Evolutionary conservation across 441 rosid species (phyloP), one percentile per base, ranked within the genome.

Genomic region (Manihot esculenta): DNA sequence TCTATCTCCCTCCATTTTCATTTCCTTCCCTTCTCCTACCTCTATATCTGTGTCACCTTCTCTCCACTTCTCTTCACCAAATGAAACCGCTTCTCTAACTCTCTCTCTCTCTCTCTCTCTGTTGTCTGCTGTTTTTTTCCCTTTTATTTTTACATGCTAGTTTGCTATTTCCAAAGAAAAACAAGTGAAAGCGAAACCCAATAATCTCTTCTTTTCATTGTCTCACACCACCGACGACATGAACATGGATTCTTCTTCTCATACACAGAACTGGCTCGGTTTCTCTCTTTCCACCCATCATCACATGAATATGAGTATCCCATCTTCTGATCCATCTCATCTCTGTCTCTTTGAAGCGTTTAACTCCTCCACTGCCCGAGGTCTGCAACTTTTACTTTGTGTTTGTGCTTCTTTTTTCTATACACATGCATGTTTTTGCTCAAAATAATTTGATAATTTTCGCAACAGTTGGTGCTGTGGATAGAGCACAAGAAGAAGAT

Each of bases 211-310:
- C 1, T 7, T 24, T 17, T 56, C 0, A 8, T 26, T 21, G 1
- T 54, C 59, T 54, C 30, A 1, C 8, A 17, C 21, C 20, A 17
- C 8, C 54, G 20, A 7, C 10, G 26, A 47, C 45, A 70, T 63
- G 58, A 57, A 62, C 69, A 84, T 81, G 88, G 86, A 87, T 78
- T 80, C 88, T 71, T 72, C 83, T 48, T 64, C 88, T 45, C 73
- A 70, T 4, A 35, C 41, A 51, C 81, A 78, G 35, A 85, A 80
- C 78, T 89, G 95, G 90, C 89, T 92, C 17, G 87, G 92, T 56
- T 90, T 90, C 81, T 90, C 94, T 64, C 94, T 92, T 77, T 87
- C 93, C 74, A 86, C 82, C 75, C 81, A 72, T 74, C 80, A 54
- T 65, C 66, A 64, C 74, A 35, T 35, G 41, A 35, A 3, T 35